These are phyloP conservation scores for Powellomyces hirtus DNA, from an alignment of 192 early-diverging fungal species.

Conservation along the genomic window DNA sequence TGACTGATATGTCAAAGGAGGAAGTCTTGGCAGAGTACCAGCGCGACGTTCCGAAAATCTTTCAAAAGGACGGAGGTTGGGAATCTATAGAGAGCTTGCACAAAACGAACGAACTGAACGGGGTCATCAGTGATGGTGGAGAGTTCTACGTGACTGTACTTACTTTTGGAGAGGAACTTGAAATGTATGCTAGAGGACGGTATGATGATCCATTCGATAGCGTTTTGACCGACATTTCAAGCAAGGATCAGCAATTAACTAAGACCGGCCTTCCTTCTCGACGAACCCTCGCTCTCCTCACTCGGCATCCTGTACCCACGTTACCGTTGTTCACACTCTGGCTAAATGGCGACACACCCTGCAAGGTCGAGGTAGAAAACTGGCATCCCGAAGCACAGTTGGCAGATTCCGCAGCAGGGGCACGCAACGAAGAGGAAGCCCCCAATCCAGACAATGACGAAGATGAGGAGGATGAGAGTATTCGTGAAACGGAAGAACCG, in stretches of 20 bases:
- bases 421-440: too few species aligned
- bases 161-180: constrained; percentile 36
- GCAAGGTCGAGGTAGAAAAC: constrained; percentile 22
- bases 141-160: constrained; percentile 34
- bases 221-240: not conserved
- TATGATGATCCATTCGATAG: constrained; percentile 1
- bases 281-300: constrained; percentile 38
- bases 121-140: too few species aligned
- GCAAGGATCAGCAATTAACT: not conserved
- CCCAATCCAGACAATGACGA: not conserved
- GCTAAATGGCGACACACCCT: constrained; percentile 16
- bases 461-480: constrained; percentile 19
- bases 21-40: not conserved
- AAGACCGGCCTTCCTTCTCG: not conserved
- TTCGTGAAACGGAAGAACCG: too few species aligned
- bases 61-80: constrained; percentile 2
- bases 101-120: too few species aligned
- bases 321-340: constrained; percentile 32
- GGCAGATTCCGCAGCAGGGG: not conserved
- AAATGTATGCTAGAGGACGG: constrained; percentile 23
- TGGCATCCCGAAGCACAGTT: constrained; percentile 11
- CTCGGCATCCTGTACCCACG: constrained; percentile 25
- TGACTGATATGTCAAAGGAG: too few species aligned
- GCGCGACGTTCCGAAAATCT: not conserved
- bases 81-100: not conserved